Evolutionary conservation across 495 filamentous ascomycete genomes (phyloP).

Genomic region (Aspergillus sparsus): DNA sequence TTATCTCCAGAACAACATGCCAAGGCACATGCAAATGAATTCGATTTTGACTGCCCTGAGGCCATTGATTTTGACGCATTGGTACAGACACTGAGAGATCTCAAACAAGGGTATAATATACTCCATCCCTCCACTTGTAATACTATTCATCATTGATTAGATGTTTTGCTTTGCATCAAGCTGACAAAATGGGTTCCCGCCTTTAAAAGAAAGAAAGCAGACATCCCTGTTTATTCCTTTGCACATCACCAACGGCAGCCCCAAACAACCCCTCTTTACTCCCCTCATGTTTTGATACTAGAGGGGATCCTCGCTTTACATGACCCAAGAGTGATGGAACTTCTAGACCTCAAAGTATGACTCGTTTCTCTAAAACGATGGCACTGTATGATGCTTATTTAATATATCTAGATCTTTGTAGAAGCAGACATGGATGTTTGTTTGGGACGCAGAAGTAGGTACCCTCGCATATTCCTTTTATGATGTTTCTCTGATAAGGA

Average conservation of each 20-base stretch:
- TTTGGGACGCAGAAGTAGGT: conserved; percentile 83
- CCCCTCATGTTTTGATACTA: conserved; percentile 90
- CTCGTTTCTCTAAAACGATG: conserved; percentile 16
- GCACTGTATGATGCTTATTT: conserved; percentile 8
- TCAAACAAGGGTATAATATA: conserved; percentile 83
- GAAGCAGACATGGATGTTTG: conserved; percentile 96
- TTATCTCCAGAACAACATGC: conserved; percentile 70
- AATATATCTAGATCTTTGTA: conserved; percentile 69
- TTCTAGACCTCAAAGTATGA: conserved; percentile 85
- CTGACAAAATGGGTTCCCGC: conserved; percentile 10
- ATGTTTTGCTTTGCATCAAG: background rate
- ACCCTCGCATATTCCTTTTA: background rate
- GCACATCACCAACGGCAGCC: conserved; percentile 80
- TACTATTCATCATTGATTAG: background rate
- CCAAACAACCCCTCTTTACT: conserved; percentile 85
- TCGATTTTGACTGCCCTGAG: conserved; percentile 91
- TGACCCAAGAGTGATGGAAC: conserved; percentile 78
- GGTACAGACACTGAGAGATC: conserved; percentile 74
- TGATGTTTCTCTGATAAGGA: conserved; percentile 15
- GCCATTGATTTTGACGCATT: conserved; percentile 94
- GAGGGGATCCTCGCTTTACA: conserved; percentile 96
- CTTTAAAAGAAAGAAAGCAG: conserved; percentile 72
- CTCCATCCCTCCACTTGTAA: background rate
- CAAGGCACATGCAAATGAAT: conserved; percentile 83
- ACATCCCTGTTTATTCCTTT: conserved; percentile 95